Conservation (phyloP, 2,329 filamentous ascomycete genomes). For the Venturia oleaginea region DNA sequence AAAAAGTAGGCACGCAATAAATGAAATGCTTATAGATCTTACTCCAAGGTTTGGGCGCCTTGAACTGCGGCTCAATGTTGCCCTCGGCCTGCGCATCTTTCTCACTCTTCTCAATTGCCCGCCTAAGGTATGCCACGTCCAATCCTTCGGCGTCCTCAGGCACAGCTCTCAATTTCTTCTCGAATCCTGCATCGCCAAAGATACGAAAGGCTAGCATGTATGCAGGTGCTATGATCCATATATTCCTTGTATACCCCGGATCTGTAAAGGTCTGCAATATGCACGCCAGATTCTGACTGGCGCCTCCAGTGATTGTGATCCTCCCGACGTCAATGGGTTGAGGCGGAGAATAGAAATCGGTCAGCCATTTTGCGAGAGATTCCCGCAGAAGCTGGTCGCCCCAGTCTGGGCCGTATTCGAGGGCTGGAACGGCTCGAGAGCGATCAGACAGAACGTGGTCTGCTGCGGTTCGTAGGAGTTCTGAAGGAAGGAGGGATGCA, state of each 20-base stretch:
- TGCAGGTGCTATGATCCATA: constrained; percentile 75
- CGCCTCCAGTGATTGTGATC: constrained; percentile 76
- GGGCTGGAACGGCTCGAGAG: constrained; percentile 49
- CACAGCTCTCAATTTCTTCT: constrained; percentile 55
- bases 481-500: constrained; percentile 54
- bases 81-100: constrained; percentile 22
- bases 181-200: constrained; percentile 72
- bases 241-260: constrained; percentile 59
- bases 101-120: constrained; percentile 43
- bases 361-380: constrained; percentile 62
- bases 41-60: constrained; percentile 3
- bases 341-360: constrained; percentile 46
- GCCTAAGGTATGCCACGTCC: constrained; percentile 53
- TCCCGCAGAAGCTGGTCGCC: constrained; percentile 63
- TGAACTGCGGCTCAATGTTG: constrained; percentile 3
- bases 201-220: constrained; percentile 83
- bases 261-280: constrained; percentile 75
- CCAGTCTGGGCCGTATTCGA: constrained; percentile 71
- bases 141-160: constrained; percentile 72
- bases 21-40: constrained; percentile 67
- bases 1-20: constrained; percentile 80
- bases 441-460: constrained; percentile 53
- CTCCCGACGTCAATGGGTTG: constrained; percentile 43
- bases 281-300: constrained; percentile 71
- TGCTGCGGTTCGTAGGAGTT: constrained; percentile 52